phyloP scores from a whole-genome alignment of 2,329 filamentous ascomycete species.

The Decorospora gaudefroyi region DNA sequence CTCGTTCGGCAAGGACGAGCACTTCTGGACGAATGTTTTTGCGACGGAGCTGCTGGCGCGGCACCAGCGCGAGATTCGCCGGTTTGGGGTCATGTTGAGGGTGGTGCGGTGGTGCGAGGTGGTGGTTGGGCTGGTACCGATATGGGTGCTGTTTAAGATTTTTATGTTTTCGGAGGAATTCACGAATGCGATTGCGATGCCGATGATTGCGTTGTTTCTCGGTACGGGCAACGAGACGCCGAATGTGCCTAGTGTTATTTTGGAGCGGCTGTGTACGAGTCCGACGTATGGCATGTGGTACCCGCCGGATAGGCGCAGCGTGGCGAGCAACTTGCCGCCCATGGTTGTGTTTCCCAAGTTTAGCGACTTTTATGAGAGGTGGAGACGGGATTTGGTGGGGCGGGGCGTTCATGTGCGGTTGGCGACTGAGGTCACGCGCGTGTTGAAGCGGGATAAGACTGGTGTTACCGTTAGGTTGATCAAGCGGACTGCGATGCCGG shows the following conservation, averaged over 20 bases:
- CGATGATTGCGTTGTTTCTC: constrained; percentile 72
- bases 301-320: constrained; percentile 54
- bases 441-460: constrained; percentile 57
- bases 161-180: constrained; percentile 73
- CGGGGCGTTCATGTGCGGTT: constrained; percentile 63
- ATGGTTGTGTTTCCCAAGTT: constrained; percentile 68
- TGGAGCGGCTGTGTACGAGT: constrained; percentile 58
- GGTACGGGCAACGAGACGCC: constrained; percentile 76
- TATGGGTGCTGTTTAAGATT: constrained; percentile 67
- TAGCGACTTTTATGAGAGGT: constrained; percentile 63
- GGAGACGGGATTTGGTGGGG: constrained; percentile 58
- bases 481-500: constrained; percentile 49
- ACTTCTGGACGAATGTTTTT: constrained; percentile 70
- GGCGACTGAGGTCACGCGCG: constrained; percentile 59
- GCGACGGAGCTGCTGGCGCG: constrained; percentile 62
- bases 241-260: constrained; percentile 69
- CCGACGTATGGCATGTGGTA: constrained; percentile 66
- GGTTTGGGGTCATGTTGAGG: constrained; percentile 60
- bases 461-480: constrained; percentile 58
- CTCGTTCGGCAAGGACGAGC: constrained; percentile 65
- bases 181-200: constrained; percentile 70
- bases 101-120: constrained; percentile 65
- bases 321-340: constrained; percentile 57
- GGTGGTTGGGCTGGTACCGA: constrained; percentile 62
- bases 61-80: constrained; percentile 60